phyloP scores from a whole-genome alignment of 2,329 filamentous ascomycete genomes.

The Neofusicoccum laricinum region DNA sequence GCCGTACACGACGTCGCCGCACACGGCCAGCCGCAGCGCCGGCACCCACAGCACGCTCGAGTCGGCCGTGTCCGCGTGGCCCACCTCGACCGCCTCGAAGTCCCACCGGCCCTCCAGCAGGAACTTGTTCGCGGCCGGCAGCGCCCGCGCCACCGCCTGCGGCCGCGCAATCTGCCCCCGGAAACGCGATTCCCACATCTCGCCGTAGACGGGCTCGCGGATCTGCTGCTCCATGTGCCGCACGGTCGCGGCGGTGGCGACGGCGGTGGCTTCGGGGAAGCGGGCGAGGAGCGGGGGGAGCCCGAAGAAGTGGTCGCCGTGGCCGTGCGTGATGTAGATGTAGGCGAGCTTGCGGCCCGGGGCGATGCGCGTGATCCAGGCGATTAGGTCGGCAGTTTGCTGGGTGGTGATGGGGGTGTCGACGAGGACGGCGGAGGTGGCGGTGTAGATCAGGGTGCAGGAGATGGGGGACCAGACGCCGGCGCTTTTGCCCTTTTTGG shows the following conservation, averaged over 20 bases:
- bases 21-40: slow-evolving; percentile 32
- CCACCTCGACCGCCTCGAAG: slow-evolving; percentile 24
- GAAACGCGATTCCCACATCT: neutral
- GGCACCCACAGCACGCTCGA: slow-evolving; percentile 38
- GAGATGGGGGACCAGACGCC: slow-evolving; percentile 14
- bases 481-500: neutral
- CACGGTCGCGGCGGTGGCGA: slow-evolving; percentile 25
- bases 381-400: slow-evolving; percentile 30
- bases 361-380: slow-evolving; percentile 34
- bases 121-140: slow-evolving; percentile 23
- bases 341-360: slow-evolving; percentile 28
- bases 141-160: neutral
- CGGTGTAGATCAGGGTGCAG: slow-evolving; percentile 30
- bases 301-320: slow-evolving; percentile 43
- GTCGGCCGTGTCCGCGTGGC: slow-evolving; percentile 23
- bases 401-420: slow-evolving; percentile 34
- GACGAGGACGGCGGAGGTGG: slow-evolving; percentile 36
- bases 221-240: slow-evolving; percentile 24
- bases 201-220: slow-evolving; percentile 4
- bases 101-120: slow-evolving; percentile 19
- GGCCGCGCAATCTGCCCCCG: neutral
- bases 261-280: slow-evolving; percentile 28
- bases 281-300: slow-evolving; percentile 26
- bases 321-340: slow-evolving; percentile 44
- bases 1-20: slow-evolving; percentile 41